Evolutionary conservation across 257 asterid genomes (phyloP).

Genomic region (Ligustrum vulgare): DNA sequence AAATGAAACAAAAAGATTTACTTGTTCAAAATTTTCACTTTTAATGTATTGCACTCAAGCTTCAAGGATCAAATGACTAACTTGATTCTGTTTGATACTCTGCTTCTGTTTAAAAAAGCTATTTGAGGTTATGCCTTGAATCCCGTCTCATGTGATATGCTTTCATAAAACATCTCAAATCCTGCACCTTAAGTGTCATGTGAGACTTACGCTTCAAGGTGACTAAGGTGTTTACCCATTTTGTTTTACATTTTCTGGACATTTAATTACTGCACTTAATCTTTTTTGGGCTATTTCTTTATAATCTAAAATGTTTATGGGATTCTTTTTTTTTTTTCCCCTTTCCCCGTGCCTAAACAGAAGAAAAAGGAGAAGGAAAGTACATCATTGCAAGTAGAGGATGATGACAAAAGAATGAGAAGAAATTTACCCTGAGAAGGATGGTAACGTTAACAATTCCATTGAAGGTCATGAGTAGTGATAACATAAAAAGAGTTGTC

Average conservation of each 20-base stretch:
- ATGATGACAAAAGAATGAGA: not conserved
- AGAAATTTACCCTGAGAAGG: not conserved
- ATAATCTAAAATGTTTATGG: not conserved
- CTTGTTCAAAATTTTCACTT: not conserved
- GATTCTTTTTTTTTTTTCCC: not conserved
- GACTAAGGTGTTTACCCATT: not conserved
- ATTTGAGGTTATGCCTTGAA: not conserved
- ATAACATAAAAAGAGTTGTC: not conserved
- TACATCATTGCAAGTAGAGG: not conserved
- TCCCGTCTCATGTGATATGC: not conserved
- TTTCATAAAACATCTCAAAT: not conserved
- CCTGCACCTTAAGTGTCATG: not conserved
- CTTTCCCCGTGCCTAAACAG: not conserved
- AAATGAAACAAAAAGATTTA: constrained; percentile 5
- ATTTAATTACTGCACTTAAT: not conserved
- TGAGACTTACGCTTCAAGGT: not conserved
- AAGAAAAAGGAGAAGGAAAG: not conserved
- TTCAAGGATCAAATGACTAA: not conserved
- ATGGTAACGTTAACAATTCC: not conserved
- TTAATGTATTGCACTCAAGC: not conserved
- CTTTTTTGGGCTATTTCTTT: not conserved
- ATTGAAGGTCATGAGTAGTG: not conserved
- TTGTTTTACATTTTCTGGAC: not conserved
- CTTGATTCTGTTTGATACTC: not conserved
- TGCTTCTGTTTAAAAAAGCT: not conserved